These are phyloP conservation scores for Polysphondylium violaceum DNA, from an alignment of 78 protist species.

Conservation along the genomic window DNA sequence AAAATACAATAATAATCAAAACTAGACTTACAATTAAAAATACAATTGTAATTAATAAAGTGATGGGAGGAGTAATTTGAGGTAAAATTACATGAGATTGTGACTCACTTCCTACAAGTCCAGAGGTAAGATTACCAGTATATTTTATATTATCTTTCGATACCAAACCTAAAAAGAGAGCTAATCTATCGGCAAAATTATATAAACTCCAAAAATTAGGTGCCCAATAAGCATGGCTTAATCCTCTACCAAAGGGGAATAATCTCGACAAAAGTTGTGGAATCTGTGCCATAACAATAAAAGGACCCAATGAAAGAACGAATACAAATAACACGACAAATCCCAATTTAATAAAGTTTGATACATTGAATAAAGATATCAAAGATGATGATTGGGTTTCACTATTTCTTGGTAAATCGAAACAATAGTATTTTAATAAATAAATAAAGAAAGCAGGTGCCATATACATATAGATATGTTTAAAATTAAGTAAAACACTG, in stretches of 20 bases:
- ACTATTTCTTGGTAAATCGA: background rate
- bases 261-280: slow-evolving; percentile 88
- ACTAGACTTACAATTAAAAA: slow-evolving; percentile 52
- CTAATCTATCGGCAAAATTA: slow-evolving; percentile 73
- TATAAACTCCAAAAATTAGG: slow-evolving; percentile 96
- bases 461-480: slow-evolving; percentile 92
- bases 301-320: slow-evolving; percentile 76
- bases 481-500: slow-evolving; percentile 85
- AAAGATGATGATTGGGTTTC: background rate
- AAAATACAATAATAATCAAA: background rate
- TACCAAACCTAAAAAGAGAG: background rate
- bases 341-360: slow-evolving; percentile 68
- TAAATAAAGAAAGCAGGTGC: slow-evolving; percentile 92
- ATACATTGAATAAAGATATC: slow-evolving; percentile 8
- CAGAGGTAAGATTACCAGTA: slow-evolving; percentile 79
- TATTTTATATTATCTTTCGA: background rate
- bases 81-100: slow-evolving; percentile 83
- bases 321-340: slow-evolving; percentile 66
- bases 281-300: slow-evolving; percentile 66
- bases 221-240: slow-evolving; percentile 98
- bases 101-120: slow-evolving; percentile 77
- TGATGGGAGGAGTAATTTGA: slow-evolving; percentile 64
- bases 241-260: slow-evolving; percentile 97
- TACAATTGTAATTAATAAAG: slow-evolving; percentile 47
- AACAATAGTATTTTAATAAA: slow-evolving; percentile 79